Evolutionary conservation across 495 filamentous ascomycete species (phyloP), one percentile per base, ranked within the genome.

Genomic region (Trichocladium uniseriatum): DNA sequence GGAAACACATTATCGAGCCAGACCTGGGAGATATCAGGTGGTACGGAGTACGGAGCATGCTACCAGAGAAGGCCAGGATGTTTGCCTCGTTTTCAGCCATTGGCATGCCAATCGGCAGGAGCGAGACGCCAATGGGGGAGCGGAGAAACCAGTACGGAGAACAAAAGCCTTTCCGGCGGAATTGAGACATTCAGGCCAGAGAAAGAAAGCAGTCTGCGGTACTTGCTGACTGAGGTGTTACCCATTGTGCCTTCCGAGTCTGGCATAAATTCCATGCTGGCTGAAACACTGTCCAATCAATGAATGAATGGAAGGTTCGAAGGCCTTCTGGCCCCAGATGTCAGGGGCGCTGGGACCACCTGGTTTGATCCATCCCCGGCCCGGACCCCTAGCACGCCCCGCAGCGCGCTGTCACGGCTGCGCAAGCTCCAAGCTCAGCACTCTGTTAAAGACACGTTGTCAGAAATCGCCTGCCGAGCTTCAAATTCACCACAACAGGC

Each of bases 381-480:
- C 53, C 45, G 20, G 39, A 28, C 32, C 24, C 37, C 44, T 37
- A 34, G 36, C 13, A 32, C 28, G 59, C 31, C 59, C 61, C 58
- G 52, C 55, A 57, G 44, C 50, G 37, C 45, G 19, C 45, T 47
- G 56, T 48, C 24, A 32, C 22, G 35, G 44, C 44, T 52, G 47
- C 29, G 14, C 39, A 22, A 56, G 40, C 49, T 48, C 45, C 48
- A 38, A 56, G 51, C 52, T 58, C 59, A 44, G 4, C 8, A 8
- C 24, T 32, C 46, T 49, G 51, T 57, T 58, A 55, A 62, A 62
- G 59, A 66, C 61, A 66, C 63, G 63, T 64, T 63, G 59, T 64
- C 63, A 58, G 53, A 55, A 57, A 52, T 52, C 45, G 38, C 49
- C 49, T 24, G 51, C 51, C 45, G 51, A 54, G 51, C 58, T 59